Evolutionary conservation across 2,329 filamentous ascomycete species (phyloP).

Genomic region (Arthrobotrys iridis): DNA sequence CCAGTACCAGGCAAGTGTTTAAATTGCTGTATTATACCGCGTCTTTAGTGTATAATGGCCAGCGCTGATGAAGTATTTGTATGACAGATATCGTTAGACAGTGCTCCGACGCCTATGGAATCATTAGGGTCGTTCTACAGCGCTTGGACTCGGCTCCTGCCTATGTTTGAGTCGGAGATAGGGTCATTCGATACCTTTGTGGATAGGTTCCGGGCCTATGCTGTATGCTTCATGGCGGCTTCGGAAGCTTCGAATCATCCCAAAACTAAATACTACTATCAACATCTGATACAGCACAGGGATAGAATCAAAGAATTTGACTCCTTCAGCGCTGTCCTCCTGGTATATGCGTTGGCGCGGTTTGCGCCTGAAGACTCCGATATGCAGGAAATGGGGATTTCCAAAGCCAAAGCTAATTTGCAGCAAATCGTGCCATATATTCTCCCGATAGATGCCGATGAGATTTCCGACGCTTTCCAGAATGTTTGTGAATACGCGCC

Average conservation of each 20-base stretch:
- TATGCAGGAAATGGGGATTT: background rate
- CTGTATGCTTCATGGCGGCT: background rate
- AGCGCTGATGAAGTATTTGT: background rate
- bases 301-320: background rate
- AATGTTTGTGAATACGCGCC: background rate
- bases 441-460: background rate
- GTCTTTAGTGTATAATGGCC: background rate
- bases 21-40: background rate
- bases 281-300: background rate
- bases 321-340: background rate
- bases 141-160: background rate
- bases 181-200: background rate
- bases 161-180: background rate
- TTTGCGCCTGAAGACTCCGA: background rate
- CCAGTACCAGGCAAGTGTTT: background rate
- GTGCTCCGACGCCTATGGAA: background rate
- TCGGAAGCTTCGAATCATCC: background rate
- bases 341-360: background rate
- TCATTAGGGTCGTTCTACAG: background rate
- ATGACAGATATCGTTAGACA: background rate
- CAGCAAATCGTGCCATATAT: background rate
- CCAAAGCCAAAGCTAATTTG: background rate
- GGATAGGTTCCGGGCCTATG: background rate
- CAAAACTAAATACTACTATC: background rate
- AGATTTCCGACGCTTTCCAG: background rate